A percentile compares a stretch with the other conserved stretches of the same genome.
These are phyloP conservation scores for Dioscorea zingiberensis DNA, from an alignment of 106 monocot genomes.

Conservation along the genomic window DNA sequence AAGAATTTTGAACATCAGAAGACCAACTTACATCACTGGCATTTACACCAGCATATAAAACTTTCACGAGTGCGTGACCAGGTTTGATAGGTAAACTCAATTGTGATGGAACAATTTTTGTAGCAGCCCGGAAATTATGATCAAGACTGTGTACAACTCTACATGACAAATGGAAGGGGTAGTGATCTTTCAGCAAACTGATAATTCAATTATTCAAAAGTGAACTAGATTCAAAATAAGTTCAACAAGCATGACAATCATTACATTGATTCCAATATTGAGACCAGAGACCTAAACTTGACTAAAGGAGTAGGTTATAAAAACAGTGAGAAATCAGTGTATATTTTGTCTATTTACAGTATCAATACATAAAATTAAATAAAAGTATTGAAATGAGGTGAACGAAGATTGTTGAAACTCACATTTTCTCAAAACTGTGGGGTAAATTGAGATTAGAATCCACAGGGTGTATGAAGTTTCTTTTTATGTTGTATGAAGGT, in stretches of 20 bases:
- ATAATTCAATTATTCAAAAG: background rate
- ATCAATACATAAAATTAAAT: no score
- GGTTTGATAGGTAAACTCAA: slow-evolving; percentile 63
- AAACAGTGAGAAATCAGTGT: no score
- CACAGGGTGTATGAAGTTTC: slow-evolving; percentile 19
- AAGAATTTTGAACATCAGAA: background rate
- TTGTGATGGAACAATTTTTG: slow-evolving; percentile 45
- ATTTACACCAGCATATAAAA: slow-evolving; percentile 97
- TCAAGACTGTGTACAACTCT: slow-evolving; percentile 79
- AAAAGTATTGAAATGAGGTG: no score
- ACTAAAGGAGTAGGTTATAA: no score
- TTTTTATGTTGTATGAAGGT: slow-evolving; percentile 29
- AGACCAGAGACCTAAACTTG: no score
- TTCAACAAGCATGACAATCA: no score
- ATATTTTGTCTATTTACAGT: no score
- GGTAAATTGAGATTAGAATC: slow-evolving; percentile 43
- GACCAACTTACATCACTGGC: slow-evolving; percentile 90
- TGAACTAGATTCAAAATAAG: no score
- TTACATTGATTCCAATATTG: no score
- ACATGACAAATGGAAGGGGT: slow-evolving; percentile 4
- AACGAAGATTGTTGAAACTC: slow-evolving; percentile 11
- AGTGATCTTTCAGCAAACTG: background rate
- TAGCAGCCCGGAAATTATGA: slow-evolving; percentile 84
- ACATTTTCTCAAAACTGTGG: slow-evolving; percentile 70
- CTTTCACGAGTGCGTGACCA: slow-evolving; percentile 78